These are phyloP conservation scores for Climacium dendroides DNA, from an alignment of 225 moss, liverwort and hornwort genomes.

Conservation along the genomic window DNA sequence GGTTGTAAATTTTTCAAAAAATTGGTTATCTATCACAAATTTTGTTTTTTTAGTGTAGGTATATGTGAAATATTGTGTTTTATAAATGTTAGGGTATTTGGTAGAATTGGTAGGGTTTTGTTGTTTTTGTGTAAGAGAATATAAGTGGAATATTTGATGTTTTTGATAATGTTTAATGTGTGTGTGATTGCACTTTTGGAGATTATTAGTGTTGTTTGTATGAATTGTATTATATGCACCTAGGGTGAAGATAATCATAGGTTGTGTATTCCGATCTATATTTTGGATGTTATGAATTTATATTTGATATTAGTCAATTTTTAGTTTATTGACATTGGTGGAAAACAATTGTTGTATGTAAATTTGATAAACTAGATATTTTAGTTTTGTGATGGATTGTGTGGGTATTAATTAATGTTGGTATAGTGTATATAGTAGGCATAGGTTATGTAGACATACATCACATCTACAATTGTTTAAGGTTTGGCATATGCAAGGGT, in stretches of 20 bases:
- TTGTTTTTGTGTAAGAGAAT: not conserved
- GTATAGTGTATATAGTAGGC: not conserved
- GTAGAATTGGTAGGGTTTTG: not conserved
- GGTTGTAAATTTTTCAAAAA: too few species aligned
- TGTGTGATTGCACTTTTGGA: accelerated
- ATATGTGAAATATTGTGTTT: not conserved
- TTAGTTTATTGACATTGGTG: not conserved
- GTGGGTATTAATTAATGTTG: not conserved
- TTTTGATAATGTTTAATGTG: not conserved
- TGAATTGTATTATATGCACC: not conserved
- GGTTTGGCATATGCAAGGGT: not conserved
- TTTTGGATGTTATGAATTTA: not conserved
- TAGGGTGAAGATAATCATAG: accelerated
- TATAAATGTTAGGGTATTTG: not conserved
- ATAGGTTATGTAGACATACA: not conserved
- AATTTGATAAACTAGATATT: not conserved
- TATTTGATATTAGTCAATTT: not conserved
- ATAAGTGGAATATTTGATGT: not conserved
- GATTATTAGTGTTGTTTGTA: not conserved
- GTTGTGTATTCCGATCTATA: not conserved
- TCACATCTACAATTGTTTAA: not conserved
- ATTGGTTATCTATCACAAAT: too few species aligned
- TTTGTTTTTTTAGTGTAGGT: not conserved
- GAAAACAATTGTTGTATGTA: not conserved
- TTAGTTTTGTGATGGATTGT: not conserved